Percentiles rank a stretch among this genome's conserved stretches.
Evolutionary conservation across 768 basidiomycete genomes (phyloP).

Genomic region (Tricholoma bakamatsutake): DNA sequence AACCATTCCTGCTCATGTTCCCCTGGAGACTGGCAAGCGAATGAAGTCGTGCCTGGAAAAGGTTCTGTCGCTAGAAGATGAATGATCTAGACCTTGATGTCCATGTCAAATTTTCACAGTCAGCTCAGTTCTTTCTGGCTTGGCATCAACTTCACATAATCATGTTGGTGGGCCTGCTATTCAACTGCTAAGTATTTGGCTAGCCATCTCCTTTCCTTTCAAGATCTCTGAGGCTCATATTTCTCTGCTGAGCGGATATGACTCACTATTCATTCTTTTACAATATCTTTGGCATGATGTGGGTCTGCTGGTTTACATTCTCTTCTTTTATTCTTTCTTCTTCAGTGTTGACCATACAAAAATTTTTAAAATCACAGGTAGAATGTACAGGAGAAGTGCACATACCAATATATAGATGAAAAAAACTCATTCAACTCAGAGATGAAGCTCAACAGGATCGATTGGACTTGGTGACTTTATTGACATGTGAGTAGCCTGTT

Average conservation of each 20-base stretch:
- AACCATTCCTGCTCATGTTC: too few species aligned
- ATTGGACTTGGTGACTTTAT: slow-evolving; percentile 55
- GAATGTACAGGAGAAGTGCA: slow-evolving; percentile 24
- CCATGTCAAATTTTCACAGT: background rate
- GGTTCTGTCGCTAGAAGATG: too few species aligned
- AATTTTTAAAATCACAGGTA: background rate
- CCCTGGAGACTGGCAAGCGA: too few species aligned
- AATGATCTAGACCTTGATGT: too few species aligned
- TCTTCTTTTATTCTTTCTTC: slow-evolving; percentile 4
- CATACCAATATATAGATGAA: slow-evolving; percentile 29
- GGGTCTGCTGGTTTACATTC: slow-evolving; percentile 3
- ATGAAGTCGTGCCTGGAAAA: too few species aligned
- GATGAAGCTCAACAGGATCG: slow-evolving; percentile 29
- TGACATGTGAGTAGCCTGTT: slow-evolving; percentile 47
- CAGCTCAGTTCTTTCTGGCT: background rate
- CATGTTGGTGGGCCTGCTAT: background rate
- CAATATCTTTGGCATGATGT: slow-evolving; percentile 2
- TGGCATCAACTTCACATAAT: background rate
- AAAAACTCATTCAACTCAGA: slow-evolving; percentile 11
- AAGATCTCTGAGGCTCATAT: background rate
- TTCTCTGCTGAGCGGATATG: background rate
- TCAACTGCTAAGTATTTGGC: background rate
- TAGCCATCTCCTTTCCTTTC: background rate
- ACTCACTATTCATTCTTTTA: background rate
- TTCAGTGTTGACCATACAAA: background rate